A percentile compares a stretch with the other conserved stretches of the same genome.
These are phyloP conservation scores for Aureobasidium subglaciale DNA, from an alignment of 2,329 filamentous ascomycete genomes.

Conservation along the genomic window DNA sequence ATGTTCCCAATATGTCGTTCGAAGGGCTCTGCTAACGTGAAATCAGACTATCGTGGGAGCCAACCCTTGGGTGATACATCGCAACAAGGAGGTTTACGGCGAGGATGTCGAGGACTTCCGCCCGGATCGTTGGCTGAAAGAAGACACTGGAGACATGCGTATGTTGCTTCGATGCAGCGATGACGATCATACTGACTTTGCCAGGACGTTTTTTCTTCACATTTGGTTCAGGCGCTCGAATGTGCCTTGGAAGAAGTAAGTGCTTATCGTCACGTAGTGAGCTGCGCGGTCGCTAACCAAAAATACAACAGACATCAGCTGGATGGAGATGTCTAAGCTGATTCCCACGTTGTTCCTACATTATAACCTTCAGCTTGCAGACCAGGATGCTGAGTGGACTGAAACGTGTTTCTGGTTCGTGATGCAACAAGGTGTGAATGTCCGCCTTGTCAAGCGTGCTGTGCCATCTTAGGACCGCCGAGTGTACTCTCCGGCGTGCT, in stretches of 20 bases:
- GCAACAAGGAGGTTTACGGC: slow-evolving; percentile 25
- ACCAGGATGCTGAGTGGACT: slow-evolving; percentile 26
- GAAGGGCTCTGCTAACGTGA: neutral
- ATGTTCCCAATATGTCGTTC: neutral
- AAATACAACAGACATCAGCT: slow-evolving; percentile 24
- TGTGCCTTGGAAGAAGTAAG: slow-evolving; percentile 21
- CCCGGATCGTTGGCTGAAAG: slow-evolving; percentile 31
- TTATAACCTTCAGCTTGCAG: slow-evolving; percentile 29
- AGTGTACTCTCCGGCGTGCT: neutral
- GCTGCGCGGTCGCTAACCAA: neutral
- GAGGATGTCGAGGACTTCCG: slow-evolving; percentile 28
- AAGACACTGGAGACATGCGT: slow-evolving; percentile 20
- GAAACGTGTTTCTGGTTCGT: slow-evolving; percentile 28
- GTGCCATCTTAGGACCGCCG: neutral
- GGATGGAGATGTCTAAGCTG: slow-evolving; percentile 31
- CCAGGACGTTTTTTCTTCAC: slow-evolving; percentile 30
- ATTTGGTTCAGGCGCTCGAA: slow-evolving; percentile 28
- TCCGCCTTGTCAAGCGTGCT: slow-evolving; percentile 1
- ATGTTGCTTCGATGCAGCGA: neutral
- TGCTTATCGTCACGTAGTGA: neutral
- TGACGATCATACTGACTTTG: neutral
- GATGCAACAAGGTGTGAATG: slow-evolving; percentile 26
- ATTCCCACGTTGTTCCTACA: slow-evolving; percentile 31
- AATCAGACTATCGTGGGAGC: slow-evolving; percentile 23
- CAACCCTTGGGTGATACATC: slow-evolving; percentile 30